A percentile compares a stretch with the other conserved stretches of the same genome.
Evolutionary conservation across 192 early-diverging fungal genomes (phyloP).

Genomic region (Gaertneriomyces semiglobifer): DNA sequence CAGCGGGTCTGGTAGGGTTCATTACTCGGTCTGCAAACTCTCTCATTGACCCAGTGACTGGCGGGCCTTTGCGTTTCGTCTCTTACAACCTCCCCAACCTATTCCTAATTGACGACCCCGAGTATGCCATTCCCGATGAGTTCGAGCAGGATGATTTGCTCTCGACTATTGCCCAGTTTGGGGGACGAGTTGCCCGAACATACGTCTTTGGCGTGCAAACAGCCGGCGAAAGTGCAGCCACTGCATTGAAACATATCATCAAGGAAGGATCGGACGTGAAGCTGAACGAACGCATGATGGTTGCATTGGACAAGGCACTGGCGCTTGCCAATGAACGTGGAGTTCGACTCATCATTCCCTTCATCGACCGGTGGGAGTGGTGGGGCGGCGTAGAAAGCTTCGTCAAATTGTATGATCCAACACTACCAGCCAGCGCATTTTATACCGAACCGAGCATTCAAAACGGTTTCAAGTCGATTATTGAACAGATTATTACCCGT

Average conservation of each 20-base stretch:
- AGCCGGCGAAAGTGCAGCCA: not conserved
- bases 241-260: slow-evolving; percentile 11
- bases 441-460: slow-evolving; percentile 28
- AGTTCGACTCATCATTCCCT: slow-evolving; percentile 41
- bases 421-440: slow-evolving; percentile 17
- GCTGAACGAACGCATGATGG: slow-evolving; percentile 32
- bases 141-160: slow-evolving; percentile 33
- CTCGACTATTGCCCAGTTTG: slow-evolving; percentile 16
- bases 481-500: slow-evolving; percentile 28
- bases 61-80: slow-evolving; percentile 28
- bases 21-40: slow-evolving; percentile 17
- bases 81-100: slow-evolving; percentile 43
- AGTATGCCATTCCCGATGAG: slow-evolving; percentile 6
- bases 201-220: slow-evolving; percentile 23
- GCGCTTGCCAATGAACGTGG: slow-evolving; percentile 24
- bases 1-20: slow-evolving; percentile 10
- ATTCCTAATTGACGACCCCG: slow-evolving; percentile 34
- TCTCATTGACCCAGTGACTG: slow-evolving; percentile 21
- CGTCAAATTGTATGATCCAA: slow-evolving; percentile 13
- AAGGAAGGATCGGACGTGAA: not conserved
- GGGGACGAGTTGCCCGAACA: slow-evolving; percentile 23
- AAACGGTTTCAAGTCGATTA: slow-evolving; percentile 25
- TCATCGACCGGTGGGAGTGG: slow-evolving; percentile 46
- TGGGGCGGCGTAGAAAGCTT: slow-evolving; percentile 37
- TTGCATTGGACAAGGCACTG: slow-evolving; percentile 38